A percentile compares a stretch with the other conserved stretches of the same genome.
These are phyloP conservation scores for Gossypium davidsonii DNA, from an alignment of 441 rosid genomes.

Conservation along the genomic window DNA sequence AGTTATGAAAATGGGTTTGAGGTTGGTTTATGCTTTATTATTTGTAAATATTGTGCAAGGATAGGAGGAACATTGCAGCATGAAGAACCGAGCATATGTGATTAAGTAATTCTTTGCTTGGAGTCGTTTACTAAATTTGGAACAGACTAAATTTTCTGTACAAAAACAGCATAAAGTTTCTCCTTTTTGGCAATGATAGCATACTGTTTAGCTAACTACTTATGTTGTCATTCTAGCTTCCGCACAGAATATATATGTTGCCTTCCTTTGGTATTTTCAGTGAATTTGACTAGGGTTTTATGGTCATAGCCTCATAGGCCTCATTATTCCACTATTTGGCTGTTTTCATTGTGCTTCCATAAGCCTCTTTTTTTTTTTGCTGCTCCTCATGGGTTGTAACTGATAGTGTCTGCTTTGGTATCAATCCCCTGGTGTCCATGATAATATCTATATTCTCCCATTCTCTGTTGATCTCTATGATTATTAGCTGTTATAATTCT, in stretches of 20 bases:
- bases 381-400: conserved; percentile 2
- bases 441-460: neutral
- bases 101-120: neutral
- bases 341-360: neutral
- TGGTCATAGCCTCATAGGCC: neutral
- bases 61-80: neutral
- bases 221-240: neutral
- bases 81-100: neutral
- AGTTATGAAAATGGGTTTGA: conserved; percentile 66
- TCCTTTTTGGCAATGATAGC: neutral
- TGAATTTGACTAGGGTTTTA: neutral
- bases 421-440: neutral
- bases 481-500: conserved; percentile 10
- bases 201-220: neutral
- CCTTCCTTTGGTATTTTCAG: neutral
- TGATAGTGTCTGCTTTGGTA: neutral
- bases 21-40: conserved; percentile 44
- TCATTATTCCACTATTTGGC: neutral
- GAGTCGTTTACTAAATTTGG: neutral
- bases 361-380: neutral
- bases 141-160: neutral
- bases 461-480: neutral
- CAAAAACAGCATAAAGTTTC: neutral
- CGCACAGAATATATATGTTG: neutral
- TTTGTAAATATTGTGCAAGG: neutral